phyloP scores from a whole-genome alignment of 768 basidiomycete genomes.

The Mycena belliarum region DNA sequence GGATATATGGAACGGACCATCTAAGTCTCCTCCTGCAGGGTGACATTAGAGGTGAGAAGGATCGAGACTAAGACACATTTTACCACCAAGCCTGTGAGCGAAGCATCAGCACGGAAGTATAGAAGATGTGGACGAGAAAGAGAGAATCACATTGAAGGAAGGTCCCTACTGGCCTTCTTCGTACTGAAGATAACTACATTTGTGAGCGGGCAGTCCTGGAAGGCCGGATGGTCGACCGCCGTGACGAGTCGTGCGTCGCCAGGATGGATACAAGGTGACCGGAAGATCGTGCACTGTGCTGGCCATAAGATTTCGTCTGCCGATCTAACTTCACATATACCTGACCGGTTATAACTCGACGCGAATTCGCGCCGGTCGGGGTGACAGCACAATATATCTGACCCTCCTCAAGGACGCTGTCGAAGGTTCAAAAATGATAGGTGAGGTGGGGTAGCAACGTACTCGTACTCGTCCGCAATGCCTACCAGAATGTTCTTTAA shows the following conservation, averaged over 20 bases:
- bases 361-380: slow-evolving; percentile 2
- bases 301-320: no score
- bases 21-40: slow-evolving; percentile 17
- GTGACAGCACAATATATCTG: slow-evolving; percentile 22
- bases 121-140: neutral
- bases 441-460: neutral
- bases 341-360: slow-evolving; percentile 17
- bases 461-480: slow-evolving; percentile 22
- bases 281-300: slow-evolving; percentile 20
- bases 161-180: slow-evolving; percentile 13
- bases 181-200: slow-evolving; percentile 20
- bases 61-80: neutral
- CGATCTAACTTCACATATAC: no score
- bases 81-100: slow-evolving; percentile 18
- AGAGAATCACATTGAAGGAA: slow-evolving; percentile 16
- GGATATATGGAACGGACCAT: slow-evolving; percentile 3
- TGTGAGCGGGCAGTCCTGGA: slow-evolving; percentile 12
- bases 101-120: neutral
- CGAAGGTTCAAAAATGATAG: neutral
- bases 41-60: neutral
- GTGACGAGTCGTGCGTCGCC: slow-evolving; percentile 21
- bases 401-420: slow-evolving; percentile 17
- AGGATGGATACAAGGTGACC: slow-evolving; percentile 21
- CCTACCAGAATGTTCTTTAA: neutral
- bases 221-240: slow-evolving; percentile 15